Conservation (phyloP, 345 rosid species). For the Rubroshorea leprosula region DNA sequence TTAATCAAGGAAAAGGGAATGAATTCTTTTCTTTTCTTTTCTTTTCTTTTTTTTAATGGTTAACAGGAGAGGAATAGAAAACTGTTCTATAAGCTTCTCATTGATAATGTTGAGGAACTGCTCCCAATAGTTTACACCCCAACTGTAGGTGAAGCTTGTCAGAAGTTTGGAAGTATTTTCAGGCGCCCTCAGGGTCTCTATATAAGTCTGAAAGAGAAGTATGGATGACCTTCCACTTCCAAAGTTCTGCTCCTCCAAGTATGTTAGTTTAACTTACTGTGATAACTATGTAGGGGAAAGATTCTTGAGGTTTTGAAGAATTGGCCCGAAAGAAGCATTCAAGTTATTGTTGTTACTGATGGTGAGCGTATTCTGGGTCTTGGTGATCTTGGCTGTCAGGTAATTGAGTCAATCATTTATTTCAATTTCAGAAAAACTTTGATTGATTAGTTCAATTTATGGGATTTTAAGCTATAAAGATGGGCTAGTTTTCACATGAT, state of each 20-base stretch:
- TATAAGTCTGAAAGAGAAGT: conserved; percentile 92
- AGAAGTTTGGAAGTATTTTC: conserved; percentile 89
- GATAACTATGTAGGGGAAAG: conserved; percentile 50
- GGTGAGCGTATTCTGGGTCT: conserved; percentile 94
- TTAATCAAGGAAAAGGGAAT: background rate
- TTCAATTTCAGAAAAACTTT: background rate
- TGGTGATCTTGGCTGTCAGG: conserved; percentile 99
- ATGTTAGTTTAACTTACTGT: background rate
- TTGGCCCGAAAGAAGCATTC: conserved; percentile 82
- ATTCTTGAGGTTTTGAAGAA: conserved; percentile 87
- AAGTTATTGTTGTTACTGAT: conserved; percentile 91
- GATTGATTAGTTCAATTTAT: background rate
- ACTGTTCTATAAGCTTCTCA: conserved; percentile 76
- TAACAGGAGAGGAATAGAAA: conserved; percentile 81
- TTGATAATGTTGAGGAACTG: conserved; percentile 87
- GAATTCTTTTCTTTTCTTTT: background rate
- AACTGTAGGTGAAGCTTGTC: conserved; percentile 96
- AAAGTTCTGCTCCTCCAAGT: background rate
- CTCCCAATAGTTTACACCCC: conserved; percentile 94
- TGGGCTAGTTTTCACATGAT: background rate
- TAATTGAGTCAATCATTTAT: conserved; percentile 14
- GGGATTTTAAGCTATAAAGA: background rate
- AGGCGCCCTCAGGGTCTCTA: conserved; percentile 91
- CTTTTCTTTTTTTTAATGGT: background rate
- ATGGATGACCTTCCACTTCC: conserved; percentile 10